These are phyloP conservation scores for Thinopyrum elongatum DNA, from an alignment of 176 grass and related monocot genomes.

Conservation along the genomic window DNA sequence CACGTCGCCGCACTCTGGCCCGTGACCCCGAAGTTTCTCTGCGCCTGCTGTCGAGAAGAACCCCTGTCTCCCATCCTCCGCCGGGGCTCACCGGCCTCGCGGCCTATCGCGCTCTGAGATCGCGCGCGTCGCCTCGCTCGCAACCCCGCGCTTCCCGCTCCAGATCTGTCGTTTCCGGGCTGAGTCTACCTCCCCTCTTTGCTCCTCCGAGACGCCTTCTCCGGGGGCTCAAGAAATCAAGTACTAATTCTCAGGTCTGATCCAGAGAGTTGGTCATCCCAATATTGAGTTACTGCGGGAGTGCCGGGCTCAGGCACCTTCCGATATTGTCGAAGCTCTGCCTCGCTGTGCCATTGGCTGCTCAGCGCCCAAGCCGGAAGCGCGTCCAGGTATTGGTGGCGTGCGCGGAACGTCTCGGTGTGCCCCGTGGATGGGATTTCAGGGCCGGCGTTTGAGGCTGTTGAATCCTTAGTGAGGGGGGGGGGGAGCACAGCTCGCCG, in stretches of 20 bases:
- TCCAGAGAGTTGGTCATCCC: neutral
- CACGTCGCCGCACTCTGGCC: neutral
- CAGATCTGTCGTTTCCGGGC: neutral
- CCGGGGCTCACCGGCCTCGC: no score
- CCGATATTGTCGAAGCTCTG: neutral
- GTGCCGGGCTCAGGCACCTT: neutral
- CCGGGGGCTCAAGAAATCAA: neutral
- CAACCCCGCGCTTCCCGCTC: neutral
- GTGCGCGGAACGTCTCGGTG: no score
- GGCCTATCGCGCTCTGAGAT: neutral
- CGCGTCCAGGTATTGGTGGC: neutral
- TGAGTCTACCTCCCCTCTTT: neutral
- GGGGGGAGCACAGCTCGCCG: no score
- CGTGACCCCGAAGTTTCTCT: neutral
- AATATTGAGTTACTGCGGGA: neutral
- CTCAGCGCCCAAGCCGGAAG: neutral
- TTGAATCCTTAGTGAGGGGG: neutral
- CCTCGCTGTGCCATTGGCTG: neutral
- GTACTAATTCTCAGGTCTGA: neutral
- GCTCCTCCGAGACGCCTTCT: neutral
- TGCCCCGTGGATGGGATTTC: neutral
- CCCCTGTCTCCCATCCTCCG: neutral
- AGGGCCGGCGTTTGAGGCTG: neutral
- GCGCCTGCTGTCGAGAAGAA: neutral
- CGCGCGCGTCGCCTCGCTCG: neutral